A percentile compares a stretch with the other conserved stretches of the same genome.
Evolutionary conservation across 352 stramenopile genomes (phyloP).

Genomic region (Saprolegnia diclina): DNA sequence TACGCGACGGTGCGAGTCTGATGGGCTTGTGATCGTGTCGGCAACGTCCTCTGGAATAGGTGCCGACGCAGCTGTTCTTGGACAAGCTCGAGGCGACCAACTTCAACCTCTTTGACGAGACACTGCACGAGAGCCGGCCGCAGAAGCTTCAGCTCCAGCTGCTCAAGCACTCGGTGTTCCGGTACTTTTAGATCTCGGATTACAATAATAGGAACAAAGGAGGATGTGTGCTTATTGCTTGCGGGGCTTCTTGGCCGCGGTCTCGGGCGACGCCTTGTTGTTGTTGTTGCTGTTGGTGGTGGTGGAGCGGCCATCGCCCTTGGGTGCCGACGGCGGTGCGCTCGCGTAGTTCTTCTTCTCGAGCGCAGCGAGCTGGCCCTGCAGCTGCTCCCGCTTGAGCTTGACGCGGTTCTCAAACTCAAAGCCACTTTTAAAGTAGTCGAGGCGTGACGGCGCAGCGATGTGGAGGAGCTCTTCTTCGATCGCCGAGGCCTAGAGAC

Average conservation of each 20-base stretch:
- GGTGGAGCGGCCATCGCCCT: background rate
- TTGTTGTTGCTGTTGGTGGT: too few relatives aligned
- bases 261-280: slow-evolving; percentile 15
- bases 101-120: slow-evolving; percentile 71
- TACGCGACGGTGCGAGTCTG: slow-evolving; percentile 48
- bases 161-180: slow-evolving; percentile 74
- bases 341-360: slow-evolving; percentile 32
- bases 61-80: slow-evolving; percentile 48
- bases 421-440: slow-evolving; percentile 89
- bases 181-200: slow-evolving; percentile 49
- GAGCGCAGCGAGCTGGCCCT: slow-evolving; percentile 73
- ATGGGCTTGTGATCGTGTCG: background rate
- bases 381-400: slow-evolving; percentile 84
- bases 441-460: slow-evolving; percentile 75
- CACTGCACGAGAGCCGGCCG: slow-evolving; percentile 49
- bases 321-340: slow-evolving; percentile 1
- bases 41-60: slow-evolving; percentile 11
- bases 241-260: slow-evolving; percentile 21
- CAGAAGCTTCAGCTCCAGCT: slow-evolving; percentile 60
- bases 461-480: slow-evolving; percentile 87
- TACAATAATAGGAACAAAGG: slow-evolving; percentile 16
- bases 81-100: slow-evolving; percentile 62
- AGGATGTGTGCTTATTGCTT: slow-evolving; percentile 11
- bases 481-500: slow-evolving; percentile 71
- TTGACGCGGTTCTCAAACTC: slow-evolving; percentile 88